A percentile compares a stretch with the other conserved stretches of the same genome.
These are phyloP conservation scores for Dipteronia sinensis DNA, from an alignment of 345 rosid genomes.

Conservation along the genomic window DNA sequence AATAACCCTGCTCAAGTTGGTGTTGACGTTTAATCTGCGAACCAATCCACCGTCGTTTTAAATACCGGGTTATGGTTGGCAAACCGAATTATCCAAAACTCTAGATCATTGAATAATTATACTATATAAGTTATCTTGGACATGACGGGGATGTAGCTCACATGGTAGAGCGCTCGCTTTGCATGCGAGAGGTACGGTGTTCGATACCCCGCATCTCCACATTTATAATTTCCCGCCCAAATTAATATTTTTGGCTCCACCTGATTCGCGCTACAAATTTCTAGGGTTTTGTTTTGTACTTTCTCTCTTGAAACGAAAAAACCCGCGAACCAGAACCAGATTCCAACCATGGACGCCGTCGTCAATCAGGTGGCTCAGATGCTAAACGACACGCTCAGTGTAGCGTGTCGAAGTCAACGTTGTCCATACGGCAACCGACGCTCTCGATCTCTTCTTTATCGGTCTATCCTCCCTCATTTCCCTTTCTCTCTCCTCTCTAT, in stretches of 20 bases:
- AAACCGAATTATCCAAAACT: too few relatives aligned
- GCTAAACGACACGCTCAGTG: conserved; percentile 62
- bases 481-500: conserved; percentile 76
- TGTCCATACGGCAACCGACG: conserved; percentile 53
- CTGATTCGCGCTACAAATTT: not conserved
- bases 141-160: conserved; percentile 73
- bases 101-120: too few relatives aligned
- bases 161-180: conserved; percentile 86
- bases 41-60: too few relatives aligned
- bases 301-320: not conserved
- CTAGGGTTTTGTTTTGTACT: conserved; percentile 4
- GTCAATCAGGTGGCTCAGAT: conserved; percentile 46
- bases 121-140: too few relatives aligned
- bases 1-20: too few relatives aligned
- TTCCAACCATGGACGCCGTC: conserved; percentile 35
- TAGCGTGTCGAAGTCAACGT: conserved; percentile 52
- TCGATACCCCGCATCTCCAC: conserved; percentile 86
- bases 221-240: not conserved
- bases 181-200: conserved; percentile 84
- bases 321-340: not conserved
- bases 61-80: too few relatives aligned
- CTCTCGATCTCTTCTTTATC: conserved; percentile 72
- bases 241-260: not conserved
- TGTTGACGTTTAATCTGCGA: too few relatives aligned
- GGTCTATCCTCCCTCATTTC: conserved; percentile 59